Percentiles rank a stretch among this genome's conserved stretches.
These are phyloP conservation scores for Eremochloa ophiuroides DNA, from an alignment of 176 grass and related monocot genomes.

Conservation along the genomic window DNA sequence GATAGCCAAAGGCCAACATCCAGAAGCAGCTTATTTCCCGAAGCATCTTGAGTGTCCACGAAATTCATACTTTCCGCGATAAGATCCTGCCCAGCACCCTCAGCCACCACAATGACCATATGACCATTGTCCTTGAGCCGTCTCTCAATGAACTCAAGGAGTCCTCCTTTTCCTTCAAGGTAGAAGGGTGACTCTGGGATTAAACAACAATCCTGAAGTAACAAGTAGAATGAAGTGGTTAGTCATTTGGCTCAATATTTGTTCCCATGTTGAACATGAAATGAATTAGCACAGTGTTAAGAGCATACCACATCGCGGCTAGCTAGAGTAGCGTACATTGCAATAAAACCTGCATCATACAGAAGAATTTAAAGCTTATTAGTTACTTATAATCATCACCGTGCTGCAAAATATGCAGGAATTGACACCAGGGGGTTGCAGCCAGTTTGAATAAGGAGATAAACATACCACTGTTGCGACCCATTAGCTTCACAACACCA, in stretches of 20 bases:
- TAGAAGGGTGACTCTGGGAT: constrained; percentile 93
- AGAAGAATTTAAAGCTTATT: constrained; percentile 12
- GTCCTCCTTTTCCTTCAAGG: constrained; percentile 89
- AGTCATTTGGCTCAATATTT: constrained; percentile 2
- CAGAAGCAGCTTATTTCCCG: constrained; percentile 93
- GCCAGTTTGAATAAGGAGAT: not conserved
- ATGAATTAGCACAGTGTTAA: not conserved
- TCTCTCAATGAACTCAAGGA: constrained; percentile 77
- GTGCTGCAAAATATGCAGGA: constrained; percentile 5
- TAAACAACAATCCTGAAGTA: constrained; percentile 84
- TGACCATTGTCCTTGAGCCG: constrained; percentile 85
- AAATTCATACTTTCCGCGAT: constrained; percentile 73
- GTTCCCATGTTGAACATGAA: not conserved
- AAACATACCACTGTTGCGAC: constrained; percentile 83
- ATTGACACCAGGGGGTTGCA: not conserved
- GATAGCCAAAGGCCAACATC: constrained; percentile 98
- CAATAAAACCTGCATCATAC: constrained; percentile 75
- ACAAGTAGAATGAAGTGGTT: constrained; percentile 8
- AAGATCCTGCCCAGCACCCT: constrained; percentile 95
- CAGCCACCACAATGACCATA: constrained; percentile 97
- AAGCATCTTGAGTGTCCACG: constrained; percentile 73
- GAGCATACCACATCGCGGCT: constrained; percentile 91
- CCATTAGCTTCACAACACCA: constrained; percentile 94
- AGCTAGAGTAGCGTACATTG: constrained; percentile 94
- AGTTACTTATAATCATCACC: constrained; percentile 1